phyloP scores from a whole-genome alignment of 208 protist genomes.

The Trypanosoma avium region DNA sequence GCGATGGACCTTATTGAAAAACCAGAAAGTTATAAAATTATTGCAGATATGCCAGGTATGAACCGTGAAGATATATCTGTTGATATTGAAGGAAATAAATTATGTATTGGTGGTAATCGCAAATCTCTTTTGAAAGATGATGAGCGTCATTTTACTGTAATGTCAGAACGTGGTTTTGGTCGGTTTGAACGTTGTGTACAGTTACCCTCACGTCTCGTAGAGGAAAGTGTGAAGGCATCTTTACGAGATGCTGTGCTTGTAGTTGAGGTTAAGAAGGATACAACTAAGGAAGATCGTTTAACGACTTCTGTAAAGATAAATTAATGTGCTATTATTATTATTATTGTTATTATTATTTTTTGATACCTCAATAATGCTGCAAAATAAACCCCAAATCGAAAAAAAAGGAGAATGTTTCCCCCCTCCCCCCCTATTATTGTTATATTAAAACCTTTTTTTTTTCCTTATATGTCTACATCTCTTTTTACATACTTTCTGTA shows the following conservation, averaged over 20 bases:
- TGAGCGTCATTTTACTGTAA: constrained; percentile 27
- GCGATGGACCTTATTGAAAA: constrained; percentile 70
- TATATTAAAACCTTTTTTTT: neutral
- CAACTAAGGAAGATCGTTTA: neutral
- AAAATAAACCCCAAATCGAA: too few relatives aligned
- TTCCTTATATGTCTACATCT: too few relatives aligned
- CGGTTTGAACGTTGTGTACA: constrained; percentile 82
- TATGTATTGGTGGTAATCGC: constrained; percentile 81
- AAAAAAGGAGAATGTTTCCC: too few relatives aligned
- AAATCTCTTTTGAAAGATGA: constrained; percentile 30
- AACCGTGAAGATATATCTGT: constrained; percentile 66
- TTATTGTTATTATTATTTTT: constrained; percentile 11
- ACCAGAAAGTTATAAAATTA: constrained; percentile 52
- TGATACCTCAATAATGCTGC: neutral
- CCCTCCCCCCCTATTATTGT: too few relatives aligned
- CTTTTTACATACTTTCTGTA: too few relatives aligned
- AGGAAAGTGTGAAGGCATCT: constrained; percentile 47
- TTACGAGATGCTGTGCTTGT: constrained; percentile 52
- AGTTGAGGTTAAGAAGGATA: constrained; percentile 55
- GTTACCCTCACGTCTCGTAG: constrained; percentile 37
- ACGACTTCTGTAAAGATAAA: constrained; percentile 49
- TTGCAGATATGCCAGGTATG: constrained; percentile 76
- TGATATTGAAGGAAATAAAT: constrained; percentile 47
- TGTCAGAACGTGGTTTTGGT: constrained; percentile 58
- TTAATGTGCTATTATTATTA: constrained; percentile 23